These are phyloP conservation scores for Ceratobasidium sp. DNA, from an alignment of 1,284 basidiomycete species.

Conservation along the genomic window DNA sequence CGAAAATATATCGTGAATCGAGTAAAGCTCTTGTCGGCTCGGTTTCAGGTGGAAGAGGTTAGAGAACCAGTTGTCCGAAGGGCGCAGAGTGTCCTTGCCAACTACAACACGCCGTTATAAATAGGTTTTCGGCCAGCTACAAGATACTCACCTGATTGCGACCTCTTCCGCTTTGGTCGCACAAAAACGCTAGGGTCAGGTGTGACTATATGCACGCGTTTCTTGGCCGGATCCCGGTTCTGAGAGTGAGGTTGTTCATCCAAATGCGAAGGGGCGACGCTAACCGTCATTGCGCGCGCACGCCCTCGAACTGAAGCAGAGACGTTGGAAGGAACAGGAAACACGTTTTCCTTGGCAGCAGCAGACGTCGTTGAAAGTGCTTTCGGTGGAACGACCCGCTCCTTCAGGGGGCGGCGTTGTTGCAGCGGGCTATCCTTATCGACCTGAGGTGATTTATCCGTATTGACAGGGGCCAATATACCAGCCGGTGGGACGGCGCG, in stretches of 20 bases:
- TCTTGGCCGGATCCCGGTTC: conserved; percentile 1
- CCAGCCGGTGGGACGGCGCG: conserved; percentile 20
- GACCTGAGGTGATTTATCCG: not conserved
- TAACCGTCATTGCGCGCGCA: conserved; percentile 19
- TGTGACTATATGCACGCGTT: conserved; percentile 42
- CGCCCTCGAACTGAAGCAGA: conserved; percentile 9
- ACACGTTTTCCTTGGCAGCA: conserved; percentile 21
- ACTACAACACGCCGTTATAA: not conserved
- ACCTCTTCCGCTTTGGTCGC: conserved; percentile 14
- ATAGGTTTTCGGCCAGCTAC: too few relatives aligned
- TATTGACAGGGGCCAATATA: conserved; percentile 15
- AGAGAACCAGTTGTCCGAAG: conserved; percentile 78
- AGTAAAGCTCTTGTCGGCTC: conserved; percentile 72
- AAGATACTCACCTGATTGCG: conserved; percentile 15
- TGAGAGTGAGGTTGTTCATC: conserved; percentile 1
- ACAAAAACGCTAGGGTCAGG: conserved; percentile 15
- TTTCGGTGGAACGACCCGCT: not conserved
- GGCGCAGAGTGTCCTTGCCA: conserved; percentile 2
- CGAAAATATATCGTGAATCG: conserved; percentile 74
- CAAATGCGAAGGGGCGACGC: not conserved
- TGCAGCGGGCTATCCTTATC: not conserved
- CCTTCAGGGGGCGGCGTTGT: not conserved
- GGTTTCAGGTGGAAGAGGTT: conserved; percentile 91
- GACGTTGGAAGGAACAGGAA: not conserved
- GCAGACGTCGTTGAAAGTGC: conserved; percentile 10